Conservation (phyloP, 306 rosid genomes). For the Medicago arabica region DNA sequence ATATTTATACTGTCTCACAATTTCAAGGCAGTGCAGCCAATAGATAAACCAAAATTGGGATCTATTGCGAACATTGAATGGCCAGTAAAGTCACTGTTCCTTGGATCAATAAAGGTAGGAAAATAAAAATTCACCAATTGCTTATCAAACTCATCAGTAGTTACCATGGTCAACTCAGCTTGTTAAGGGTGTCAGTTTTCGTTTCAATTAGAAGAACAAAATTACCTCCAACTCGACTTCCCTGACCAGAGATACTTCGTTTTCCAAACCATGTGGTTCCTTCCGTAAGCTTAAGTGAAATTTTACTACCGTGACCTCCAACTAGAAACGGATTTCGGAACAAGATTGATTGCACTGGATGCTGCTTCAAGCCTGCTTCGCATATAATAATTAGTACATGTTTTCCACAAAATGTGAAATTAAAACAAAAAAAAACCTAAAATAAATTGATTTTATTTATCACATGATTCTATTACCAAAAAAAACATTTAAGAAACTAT, state of each 20-base stretch:
- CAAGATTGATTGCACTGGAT: constrained; percentile 79
- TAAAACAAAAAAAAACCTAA: background rate
- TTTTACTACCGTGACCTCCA: constrained; percentile 76
- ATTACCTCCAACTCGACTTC: constrained; percentile 30
- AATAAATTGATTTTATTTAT: background rate
- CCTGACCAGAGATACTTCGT: constrained; percentile 7
- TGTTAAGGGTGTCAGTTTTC: constrained; percentile 3
- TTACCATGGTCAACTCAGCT: constrained; percentile 24
- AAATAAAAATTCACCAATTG: constrained; percentile 29
- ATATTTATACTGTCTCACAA: background rate
- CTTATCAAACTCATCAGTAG: background rate
- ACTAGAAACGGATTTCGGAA: constrained; percentile 80
- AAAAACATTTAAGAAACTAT: background rate
- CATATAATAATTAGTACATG: background rate
- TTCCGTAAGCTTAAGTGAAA: constrained; percentile 18
- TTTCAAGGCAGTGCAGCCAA: constrained; percentile 26
- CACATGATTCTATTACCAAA: background rate
- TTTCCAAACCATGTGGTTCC: constrained; percentile 14
- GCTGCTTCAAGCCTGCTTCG: constrained; percentile 76
- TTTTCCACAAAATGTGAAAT: constrained; percentile 3
- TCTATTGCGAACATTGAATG: constrained; percentile 23
- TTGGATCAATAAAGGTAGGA: constrained; percentile 7
- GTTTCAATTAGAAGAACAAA: constrained; percentile 24
- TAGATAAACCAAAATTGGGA: constrained; percentile 17
- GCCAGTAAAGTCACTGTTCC: background rate